Conservation (phyloP, 352 stramenopile species). For the Pseudoperonospora humuli region DNA sequence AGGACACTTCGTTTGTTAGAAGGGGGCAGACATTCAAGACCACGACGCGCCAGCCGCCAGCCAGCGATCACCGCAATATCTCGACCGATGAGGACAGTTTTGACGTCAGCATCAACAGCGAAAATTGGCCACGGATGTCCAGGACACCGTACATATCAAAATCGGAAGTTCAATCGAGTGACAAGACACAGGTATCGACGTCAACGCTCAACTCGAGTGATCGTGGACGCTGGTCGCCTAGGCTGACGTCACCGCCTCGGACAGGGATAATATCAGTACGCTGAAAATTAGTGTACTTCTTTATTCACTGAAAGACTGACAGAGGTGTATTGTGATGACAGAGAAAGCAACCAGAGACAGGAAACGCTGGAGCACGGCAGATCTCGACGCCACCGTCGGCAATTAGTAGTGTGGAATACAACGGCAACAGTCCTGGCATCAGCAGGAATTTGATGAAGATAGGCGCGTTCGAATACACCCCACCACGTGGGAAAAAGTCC, state of each 20-base stretch:
- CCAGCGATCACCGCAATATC: conserved; percentile 12
- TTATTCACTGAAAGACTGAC: too few species aligned
- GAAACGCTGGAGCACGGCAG: conserved; percentile 12
- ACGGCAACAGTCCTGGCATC: conserved; percentile 49
- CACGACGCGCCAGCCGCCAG: conserved; percentile 35
- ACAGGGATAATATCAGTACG: conserved; percentile 44
- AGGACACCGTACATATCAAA: conserved; percentile 59
- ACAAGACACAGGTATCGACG: conserved; percentile 29
- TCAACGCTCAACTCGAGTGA: conserved; percentile 46
- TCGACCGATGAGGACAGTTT: conserved; percentile 45
- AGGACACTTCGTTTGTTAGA: conserved; percentile 32
- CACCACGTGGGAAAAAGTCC: conserved; percentile 30
- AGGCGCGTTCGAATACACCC: conserved; percentile 70
- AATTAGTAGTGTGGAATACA: conserved; percentile 68
- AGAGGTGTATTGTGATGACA: conserved; percentile 2
- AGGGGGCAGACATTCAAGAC: conserved; percentile 67
- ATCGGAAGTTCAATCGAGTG: conserved; percentile 16
- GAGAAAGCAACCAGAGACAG: conserved; percentile 11
- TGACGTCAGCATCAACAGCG: conserved; percentile 52
- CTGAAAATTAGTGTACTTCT: too few species aligned
- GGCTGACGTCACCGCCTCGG: conserved; percentile 45
- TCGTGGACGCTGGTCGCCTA: conserved; percentile 41
- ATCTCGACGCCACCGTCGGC: conserved; percentile 49
- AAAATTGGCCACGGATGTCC: conserved; percentile 53
- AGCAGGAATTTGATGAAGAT: conserved; percentile 80